Evolutionary conservation across 1,284 basidiomycete species (phyloP).

Genomic region (Trametes hirsuta): DNA sequence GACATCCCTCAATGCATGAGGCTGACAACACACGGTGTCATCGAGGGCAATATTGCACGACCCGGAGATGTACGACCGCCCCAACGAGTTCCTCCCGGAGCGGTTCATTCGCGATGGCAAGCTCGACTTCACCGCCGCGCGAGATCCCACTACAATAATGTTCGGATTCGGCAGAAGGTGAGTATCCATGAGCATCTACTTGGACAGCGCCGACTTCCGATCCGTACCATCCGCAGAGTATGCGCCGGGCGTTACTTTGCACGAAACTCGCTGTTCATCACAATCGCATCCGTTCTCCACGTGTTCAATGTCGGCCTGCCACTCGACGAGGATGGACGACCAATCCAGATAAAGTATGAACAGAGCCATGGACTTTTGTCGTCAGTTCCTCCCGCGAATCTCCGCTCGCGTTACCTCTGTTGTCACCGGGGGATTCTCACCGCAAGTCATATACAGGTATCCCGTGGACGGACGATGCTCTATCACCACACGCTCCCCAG

Average conservation of each 20-base stretch:
- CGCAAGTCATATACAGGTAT: too few relatives aligned
- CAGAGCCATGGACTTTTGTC: background rate
- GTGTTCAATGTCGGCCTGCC: background rate
- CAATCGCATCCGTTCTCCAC: constrained; percentile 4
- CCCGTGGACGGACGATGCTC: too few relatives aligned
- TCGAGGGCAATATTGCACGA: constrained; percentile 34
- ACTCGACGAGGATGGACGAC: background rate
- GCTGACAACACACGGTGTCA: too few relatives aligned
- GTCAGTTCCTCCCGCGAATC: background rate
- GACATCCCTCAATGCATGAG: too few relatives aligned
- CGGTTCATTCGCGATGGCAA: constrained; percentile 36
- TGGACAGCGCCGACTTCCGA: too few relatives aligned
- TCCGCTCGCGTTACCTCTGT: too few relatives aligned
- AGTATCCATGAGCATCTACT: background rate
- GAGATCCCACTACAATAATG: constrained; percentile 25
- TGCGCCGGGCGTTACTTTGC: constrained; percentile 17
- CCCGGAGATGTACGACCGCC: constrained; percentile 30
- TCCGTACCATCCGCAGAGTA: background rate
- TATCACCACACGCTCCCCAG: too few relatives aligned
- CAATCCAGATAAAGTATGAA: background rate
- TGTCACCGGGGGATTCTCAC: too few relatives aligned
- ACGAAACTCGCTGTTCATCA: background rate
- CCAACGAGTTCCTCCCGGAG: constrained; percentile 32
- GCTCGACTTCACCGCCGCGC: constrained; percentile 25
- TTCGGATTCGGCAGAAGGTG: constrained; percentile 42